phyloP scores from a whole-genome alignment of 2,329 filamentous ascomycete species.

The Botryotinia narcissicola region DNA sequence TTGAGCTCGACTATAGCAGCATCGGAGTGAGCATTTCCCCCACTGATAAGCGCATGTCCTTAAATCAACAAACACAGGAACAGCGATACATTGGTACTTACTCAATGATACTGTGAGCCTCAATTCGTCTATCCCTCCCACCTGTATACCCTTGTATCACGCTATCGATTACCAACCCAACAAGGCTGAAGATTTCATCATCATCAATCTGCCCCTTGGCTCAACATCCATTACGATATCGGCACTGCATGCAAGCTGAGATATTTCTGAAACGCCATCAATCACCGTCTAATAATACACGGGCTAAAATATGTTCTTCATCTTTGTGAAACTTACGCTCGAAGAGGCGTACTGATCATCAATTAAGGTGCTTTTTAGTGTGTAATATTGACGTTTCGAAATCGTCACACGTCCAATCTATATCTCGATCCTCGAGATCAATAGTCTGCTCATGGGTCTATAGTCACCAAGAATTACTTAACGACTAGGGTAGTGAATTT shows the following conservation, averaged over 20 bases:
- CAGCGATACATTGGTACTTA: neutral
- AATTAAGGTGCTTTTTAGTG: conserved; percentile 15
- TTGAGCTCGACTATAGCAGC: neutral
- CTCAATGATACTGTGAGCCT: conserved; percentile 6
- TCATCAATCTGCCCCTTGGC: conserved; percentile 5
- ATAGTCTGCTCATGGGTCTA: conserved; percentile 19
- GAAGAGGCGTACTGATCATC: conserved; percentile 17
- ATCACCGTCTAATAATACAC: conserved; percentile 14
- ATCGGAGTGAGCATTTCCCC: neutral
- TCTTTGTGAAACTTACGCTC: conserved; percentile 14
- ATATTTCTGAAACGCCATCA: conserved; percentile 18
- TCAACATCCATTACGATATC: neutral
- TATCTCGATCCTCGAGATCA: conserved; percentile 20
- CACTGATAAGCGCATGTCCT: conserved; percentile 9
- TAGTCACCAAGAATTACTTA: neutral
- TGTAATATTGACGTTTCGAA: conserved; percentile 23
- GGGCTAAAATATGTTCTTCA: conserved; percentile 13
- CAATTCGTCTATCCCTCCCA: neutral
- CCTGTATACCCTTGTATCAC: conserved; percentile 17
- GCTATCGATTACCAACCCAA: conserved; percentile 15
- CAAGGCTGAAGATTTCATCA: conserved; percentile 19
- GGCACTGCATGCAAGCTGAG: conserved; percentile 20
- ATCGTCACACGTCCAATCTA: conserved; percentile 17
- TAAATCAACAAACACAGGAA: neutral
- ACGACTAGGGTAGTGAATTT: neutral